Base-by-base conservation (phyloP, 2,329 filamentous ascomycete genomes). In the Allantophomopsis lycopodina region DNA sequence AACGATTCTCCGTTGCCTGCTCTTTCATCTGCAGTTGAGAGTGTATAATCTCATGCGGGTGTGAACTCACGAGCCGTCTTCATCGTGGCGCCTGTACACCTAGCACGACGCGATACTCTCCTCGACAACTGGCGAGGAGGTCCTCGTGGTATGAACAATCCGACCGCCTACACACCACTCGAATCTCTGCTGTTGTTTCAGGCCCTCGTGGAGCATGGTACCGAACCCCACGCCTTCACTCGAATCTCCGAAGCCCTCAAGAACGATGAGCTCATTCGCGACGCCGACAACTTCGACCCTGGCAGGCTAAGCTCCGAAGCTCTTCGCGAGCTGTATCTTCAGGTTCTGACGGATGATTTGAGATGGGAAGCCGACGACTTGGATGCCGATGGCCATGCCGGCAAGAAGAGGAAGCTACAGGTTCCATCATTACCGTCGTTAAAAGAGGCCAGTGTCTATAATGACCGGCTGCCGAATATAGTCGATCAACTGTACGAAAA, bases 111-210 rank as follows among this genome's bases (percentile, higher is more conserved):
- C 58, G 60, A 68, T 61, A 62, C 60, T 62, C 62, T 64, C 68
- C 66, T 70, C 67, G 66, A 69, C 61, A 59, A 60, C 61, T 63
- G 64, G 64, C 68, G 68, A 70, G 67, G 68, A 55, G 65, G 64
- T 55, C 60, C 59, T 56, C 57, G 65, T 65, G 68, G 65, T 60
- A 73, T 73, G 69, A 71, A 65, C 65, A 60, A 61, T 54, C 59
- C 62, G 60, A 69, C 75, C 55, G 67, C 70, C 54, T 88, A 91
- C 63, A 89, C 85, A 56, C 75, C 80, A 50, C 82, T 93, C 66
- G 87, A 94, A 71, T 83, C 80, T 55, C 71, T 93, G 45, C 73
- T 91, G 49, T 72, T 94, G 54, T 89, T 91, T 64, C 84, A 89
- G 62, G 80, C 79, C 44, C 71, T 93, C 47, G 71, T 77, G 49